Conservation (phyloP, 495 filamentous ascomycete species). For the Cryomyces antarcticus region DNA sequence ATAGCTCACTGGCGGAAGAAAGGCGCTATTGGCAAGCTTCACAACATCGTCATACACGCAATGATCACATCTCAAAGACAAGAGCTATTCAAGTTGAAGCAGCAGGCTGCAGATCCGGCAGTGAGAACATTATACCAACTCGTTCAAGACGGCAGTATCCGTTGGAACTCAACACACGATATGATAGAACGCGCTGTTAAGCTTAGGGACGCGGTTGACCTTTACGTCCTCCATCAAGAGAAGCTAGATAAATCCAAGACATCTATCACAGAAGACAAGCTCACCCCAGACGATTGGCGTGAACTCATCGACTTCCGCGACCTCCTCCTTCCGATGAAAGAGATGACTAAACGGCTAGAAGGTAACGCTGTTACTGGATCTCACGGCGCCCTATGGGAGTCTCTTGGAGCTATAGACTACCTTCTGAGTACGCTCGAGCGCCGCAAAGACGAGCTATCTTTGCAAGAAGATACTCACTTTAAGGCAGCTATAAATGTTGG, state of each 20-base stretch:
- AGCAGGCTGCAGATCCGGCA: neutral
- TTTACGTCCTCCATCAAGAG: neutral
- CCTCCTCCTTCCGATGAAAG: too few relatives aligned
- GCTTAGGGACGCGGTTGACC: neutral
- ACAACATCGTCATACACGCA: constrained; percentile 3
- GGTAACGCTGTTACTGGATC: too few relatives aligned
- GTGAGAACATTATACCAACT: neutral
- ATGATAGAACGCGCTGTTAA: constrained; percentile 1
- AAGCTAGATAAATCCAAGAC: neutral
- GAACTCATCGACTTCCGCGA: too few relatives aligned
- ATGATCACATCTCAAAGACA: neutral
- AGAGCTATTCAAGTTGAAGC: neutral
- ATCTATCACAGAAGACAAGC: neutral
- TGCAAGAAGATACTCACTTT: too few relatives aligned
- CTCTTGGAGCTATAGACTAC: too few relatives aligned
- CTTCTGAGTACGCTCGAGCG: too few relatives aligned
- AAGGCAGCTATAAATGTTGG: too few relatives aligned
- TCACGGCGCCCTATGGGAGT: too few relatives aligned
- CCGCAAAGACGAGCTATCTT: neutral
- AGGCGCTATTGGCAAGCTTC: constrained; percentile 5
- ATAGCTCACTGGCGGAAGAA: constrained; percentile 1
- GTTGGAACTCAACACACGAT: constrained; percentile 1
- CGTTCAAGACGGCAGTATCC: neutral
- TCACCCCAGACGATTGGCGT: neutral
- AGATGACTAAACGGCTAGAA: too few relatives aligned